Base-by-base conservation (phyloP, 176 grass and related monocot genomes). In the Eleusine indica region DNA sequence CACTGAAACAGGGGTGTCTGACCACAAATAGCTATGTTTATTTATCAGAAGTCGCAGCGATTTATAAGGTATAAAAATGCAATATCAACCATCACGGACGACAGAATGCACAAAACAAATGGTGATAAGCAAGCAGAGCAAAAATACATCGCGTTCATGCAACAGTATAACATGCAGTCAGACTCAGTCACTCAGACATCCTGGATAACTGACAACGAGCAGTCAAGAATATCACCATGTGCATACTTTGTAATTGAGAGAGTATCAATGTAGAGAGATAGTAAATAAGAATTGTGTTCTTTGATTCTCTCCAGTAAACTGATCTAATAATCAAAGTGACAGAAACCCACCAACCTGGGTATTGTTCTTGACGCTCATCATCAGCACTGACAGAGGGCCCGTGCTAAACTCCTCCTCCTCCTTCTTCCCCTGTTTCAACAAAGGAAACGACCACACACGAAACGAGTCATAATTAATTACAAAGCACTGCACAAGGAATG, bases 401-500 rank as follows among this genome's bases (percentile, higher is more conserved):
- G 91, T 93, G 74, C 85, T 93, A 78, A 93, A 93, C 76, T 93
- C 91, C 81, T 93, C 91, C 62, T 93, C 91, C 53, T 90, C 91
- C 86, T 93, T 93, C 88, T 90, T 90, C 35, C 21, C 88, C 88
- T 88, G 74, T 37, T 37, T 44, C 62, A 73, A 9, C 6, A 46
- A 66, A 66, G 6, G 11, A 17, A 21, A 49, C 9, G 19, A 9
- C 6, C 8, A 22, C 68, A 67, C 4, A 65, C 41, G 9, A 6
- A 70, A 35, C 32, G 69, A 62, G 72, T 78, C 16, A 41, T 18
- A 56, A 17, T 56, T 28, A 53, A 30, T 69, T 43, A 14, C 35
- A 43, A 3, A 4, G 15, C 47, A 41, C 32, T 7, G 22, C 7
- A 51, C 5, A 9, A 4, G 28, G 5, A 38, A 18, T 0, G 37